Conservation (phyloP, 2,329 filamentous ascomycete species). For the Gaeumannomyces tritici region DNA sequence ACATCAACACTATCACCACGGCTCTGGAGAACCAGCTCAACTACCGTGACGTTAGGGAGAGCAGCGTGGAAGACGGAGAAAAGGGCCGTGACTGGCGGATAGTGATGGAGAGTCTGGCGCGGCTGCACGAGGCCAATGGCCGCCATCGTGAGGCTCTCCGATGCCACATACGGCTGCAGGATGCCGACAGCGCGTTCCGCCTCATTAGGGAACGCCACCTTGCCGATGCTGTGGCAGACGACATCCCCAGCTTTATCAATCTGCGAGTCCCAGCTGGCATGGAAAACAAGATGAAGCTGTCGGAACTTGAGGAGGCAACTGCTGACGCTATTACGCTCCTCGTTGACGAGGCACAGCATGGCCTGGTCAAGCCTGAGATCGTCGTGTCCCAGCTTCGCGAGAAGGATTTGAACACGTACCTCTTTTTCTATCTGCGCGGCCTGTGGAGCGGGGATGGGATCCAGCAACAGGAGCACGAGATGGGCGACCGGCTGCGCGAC, state of each 20-base stretch:
- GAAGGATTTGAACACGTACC: constrained; percentile 60
- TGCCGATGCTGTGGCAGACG: constrained; percentile 79
- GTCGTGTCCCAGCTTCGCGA: constrained; percentile 67
- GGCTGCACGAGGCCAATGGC: constrained; percentile 72
- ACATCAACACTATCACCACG: constrained; percentile 64
- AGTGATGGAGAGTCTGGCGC: constrained; percentile 78
- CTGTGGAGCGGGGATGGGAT: constrained; percentile 73
- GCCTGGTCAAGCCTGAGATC: constrained; percentile 66
- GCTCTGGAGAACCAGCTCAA: constrained; percentile 76
- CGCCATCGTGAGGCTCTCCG: constrained; percentile 75
- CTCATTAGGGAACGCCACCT: constrained; percentile 83
- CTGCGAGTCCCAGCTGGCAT: constrained; percentile 72
- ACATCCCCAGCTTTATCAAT: constrained; percentile 81
- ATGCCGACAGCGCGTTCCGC: constrained; percentile 80
- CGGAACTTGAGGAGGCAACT: constrained; percentile 70
- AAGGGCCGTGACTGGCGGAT: constrained; percentile 77
- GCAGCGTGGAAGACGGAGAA: constrained; percentile 64
- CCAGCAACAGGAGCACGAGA: constrained; percentile 41
- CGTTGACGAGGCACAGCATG: constrained; percentile 83
- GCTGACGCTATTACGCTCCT: constrained; percentile 77
- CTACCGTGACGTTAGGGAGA: constrained; percentile 63
- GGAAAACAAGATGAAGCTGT: constrained; percentile 51
- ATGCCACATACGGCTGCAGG: constrained; percentile 83
- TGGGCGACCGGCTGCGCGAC: constrained; percentile 44
- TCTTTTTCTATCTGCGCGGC: constrained; percentile 84